Evolutionary conservation across 306 rosid genomes (phyloP), one percentile per base, ranked within the genome.

Genomic region (Herpetospermum pedunculosum): DNA sequence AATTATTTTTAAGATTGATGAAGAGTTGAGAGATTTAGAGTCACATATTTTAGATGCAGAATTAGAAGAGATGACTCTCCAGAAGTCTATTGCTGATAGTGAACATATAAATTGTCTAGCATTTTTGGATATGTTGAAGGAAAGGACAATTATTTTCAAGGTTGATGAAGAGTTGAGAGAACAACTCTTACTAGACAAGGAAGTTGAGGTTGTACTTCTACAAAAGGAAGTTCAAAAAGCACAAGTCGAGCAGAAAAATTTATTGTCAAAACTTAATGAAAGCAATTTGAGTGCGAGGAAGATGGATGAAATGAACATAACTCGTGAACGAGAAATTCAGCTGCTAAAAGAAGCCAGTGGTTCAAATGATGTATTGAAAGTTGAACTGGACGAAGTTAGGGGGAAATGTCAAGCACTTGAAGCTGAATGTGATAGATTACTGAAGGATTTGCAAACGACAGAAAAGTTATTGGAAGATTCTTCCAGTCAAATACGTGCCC

Each of bases 11-110:
- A 84, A 85, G 74, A 80, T 93, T 77, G 97, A 88, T 53, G 34
- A 79, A 32, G 83, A 70, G 77, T 70, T 89, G 70, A 89, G 89
- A 78, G 96, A 91, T 80, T 79, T 85, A 34, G 96, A 94, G 81
- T 86, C 89, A 32, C 80, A 84, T 75, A 78, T 89, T 77, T 77
- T 81, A 77, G 80, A 84, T 69, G 87, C 87, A 19, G 84, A 83
- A 81, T 60, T 91, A 43, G 87, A 73, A 78, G 82, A 62, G 80
- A 74, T 81, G 80, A 73, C 85, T 74, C 28, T 48, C 65, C 71
- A 54, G 23, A 70, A 86, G 70, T 87, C 83, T 58, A 82, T 76
- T 65, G 71, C 77, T 76, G 92, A 89, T 77, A 83, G 84, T 57
- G 80, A 80, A 72, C 76, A 73, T 63, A 59, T 70, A 48, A 78